These are phyloP conservation scores for Ochromonas danica DNA, from an alignment of 108 stramenopile species.

Conservation along the genomic window DNA sequence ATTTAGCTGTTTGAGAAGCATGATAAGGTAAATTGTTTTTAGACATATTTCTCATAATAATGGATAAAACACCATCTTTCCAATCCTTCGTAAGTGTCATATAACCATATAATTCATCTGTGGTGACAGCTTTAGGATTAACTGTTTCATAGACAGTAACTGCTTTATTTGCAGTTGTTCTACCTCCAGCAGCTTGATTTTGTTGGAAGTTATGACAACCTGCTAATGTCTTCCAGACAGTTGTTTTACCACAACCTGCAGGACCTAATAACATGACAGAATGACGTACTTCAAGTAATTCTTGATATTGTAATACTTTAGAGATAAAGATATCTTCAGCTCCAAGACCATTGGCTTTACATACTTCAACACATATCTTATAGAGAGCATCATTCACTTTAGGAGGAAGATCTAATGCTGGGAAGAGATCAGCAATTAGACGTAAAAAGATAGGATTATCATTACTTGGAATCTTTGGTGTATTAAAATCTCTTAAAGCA, in stretches of 20 bases:
- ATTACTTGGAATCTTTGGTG: slow-evolving; percentile 34
- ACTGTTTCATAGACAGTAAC: slow-evolving; percentile 33
- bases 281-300: slow-evolving; percentile 52
- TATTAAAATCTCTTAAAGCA: slow-evolving; percentile 32
- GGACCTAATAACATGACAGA: slow-evolving; percentile 55
- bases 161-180: neutral
- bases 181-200: slow-evolving; percentile 41
- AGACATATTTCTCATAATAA: slow-evolving; percentile 35
- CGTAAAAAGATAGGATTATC: slow-evolving; percentile 61
- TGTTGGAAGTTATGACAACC: slow-evolving; percentile 49
- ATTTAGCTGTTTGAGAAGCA: slow-evolving; percentile 27
- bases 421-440: slow-evolving; percentile 59
- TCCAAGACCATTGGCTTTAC: neutral
- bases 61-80: slow-evolving; percentile 33
- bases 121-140: slow-evolving; percentile 36
- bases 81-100: slow-evolving; percentile 41
- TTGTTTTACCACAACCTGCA: slow-evolving; percentile 36
- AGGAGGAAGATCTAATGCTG: slow-evolving; percentile 50
- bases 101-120: slow-evolving; percentile 38
- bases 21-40: slow-evolving; percentile 22
- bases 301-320: slow-evolving; percentile 46
- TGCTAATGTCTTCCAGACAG: slow-evolving; percentile 51
- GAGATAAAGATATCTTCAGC: slow-evolving; percentile 58
- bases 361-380: slow-evolving; percentile 20
- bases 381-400: slow-evolving; percentile 51